Conservation (phyloP, 2,329 filamentous ascomycete species). For the Botrytis cinerea region DNA sequence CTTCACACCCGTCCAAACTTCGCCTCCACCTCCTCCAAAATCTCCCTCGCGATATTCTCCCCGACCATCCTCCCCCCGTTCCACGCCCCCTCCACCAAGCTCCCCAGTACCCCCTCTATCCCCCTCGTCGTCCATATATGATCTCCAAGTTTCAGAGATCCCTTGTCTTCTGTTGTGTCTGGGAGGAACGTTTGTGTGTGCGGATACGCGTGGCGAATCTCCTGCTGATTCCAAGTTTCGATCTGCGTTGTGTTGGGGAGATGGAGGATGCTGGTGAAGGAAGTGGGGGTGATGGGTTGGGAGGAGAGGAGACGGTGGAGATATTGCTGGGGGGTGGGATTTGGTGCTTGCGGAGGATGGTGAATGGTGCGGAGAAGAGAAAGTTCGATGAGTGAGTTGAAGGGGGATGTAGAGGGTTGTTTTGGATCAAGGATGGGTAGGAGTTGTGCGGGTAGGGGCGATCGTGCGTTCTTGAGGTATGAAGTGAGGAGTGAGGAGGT, state of each 20-base stretch:
- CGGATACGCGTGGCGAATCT: slow-evolving; percentile 11
- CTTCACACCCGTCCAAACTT: neutral
- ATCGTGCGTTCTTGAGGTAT: neutral
- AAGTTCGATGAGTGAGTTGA: neutral
- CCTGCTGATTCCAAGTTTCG: neutral
- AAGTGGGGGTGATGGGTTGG: neutral
- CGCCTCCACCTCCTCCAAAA: neutral
- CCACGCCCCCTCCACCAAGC: neutral
- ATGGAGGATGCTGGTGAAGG: neutral
- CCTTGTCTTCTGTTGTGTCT: neutral
- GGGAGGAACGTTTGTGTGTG: neutral
- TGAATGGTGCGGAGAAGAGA: neutral
- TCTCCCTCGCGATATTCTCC: neutral
- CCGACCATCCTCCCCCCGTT: slow-evolving; percentile 1
- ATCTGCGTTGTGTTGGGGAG: neutral
- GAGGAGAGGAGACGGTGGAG: slow-evolving; percentile 7
- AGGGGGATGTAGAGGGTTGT: neutral
- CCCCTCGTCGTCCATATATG: slow-evolving; percentile 5
- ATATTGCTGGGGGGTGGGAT: neutral
- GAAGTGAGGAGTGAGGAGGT: neutral
- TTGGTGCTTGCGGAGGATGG: neutral
- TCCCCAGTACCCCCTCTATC: neutral
- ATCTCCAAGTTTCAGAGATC: neutral
- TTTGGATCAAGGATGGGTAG: neutral
- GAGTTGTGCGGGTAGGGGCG: slow-evolving; percentile 1